Evolutionary conservation across 352 stramenopile genomes (phyloP).

Genomic region (Phytophthora citricola): DNA sequence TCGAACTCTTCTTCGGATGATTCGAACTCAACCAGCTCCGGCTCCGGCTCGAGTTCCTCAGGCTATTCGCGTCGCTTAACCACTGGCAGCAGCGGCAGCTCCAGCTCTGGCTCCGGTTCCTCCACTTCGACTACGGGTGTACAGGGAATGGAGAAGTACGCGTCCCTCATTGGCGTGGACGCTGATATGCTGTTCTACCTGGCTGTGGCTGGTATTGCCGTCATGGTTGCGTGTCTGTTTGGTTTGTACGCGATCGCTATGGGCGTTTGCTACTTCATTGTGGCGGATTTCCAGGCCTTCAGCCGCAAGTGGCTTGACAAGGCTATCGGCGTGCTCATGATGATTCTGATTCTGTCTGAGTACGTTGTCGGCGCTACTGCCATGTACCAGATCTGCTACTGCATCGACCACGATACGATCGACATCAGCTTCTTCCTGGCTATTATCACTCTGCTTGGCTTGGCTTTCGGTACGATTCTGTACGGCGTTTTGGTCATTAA

Average conservation of each 20-base stretch:
- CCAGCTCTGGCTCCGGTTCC: constrained; percentile 35
- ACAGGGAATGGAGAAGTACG: constrained; percentile 87
- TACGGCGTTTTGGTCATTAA: constrained; percentile 79
- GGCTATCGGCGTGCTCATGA: constrained; percentile 79
- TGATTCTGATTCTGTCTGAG: constrained; percentile 85
- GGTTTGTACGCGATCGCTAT: constrained; percentile 57
- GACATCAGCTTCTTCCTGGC: constrained; percentile 72
- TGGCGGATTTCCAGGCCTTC: constrained; percentile 64
- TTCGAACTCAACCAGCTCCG: constrained; percentile 21
- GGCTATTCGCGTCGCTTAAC: constrained; percentile 38
- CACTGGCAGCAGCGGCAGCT: constrained; percentile 34
- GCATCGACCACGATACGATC: constrained; percentile 63
- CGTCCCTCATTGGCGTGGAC: constrained; percentile 69
- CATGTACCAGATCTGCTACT: constrained; percentile 89
- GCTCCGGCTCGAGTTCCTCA: neutral
- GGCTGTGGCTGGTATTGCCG: constrained; percentile 66
- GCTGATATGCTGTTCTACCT: constrained; percentile 87
- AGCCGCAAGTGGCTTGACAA: constrained; percentile 82
- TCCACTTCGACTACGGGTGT: constrained; percentile 32
- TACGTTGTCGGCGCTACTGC: constrained; percentile 84
- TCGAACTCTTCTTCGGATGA: constrained; percentile 24
- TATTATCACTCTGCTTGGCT: constrained; percentile 70
- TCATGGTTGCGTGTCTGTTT: constrained; percentile 56
- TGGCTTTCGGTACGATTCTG: constrained; percentile 79
- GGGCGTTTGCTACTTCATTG: constrained; percentile 52